Evolutionary conservation across 2,329 filamentous ascomycete genomes (phyloP).

Genomic region (Neurospora sp.): DNA sequence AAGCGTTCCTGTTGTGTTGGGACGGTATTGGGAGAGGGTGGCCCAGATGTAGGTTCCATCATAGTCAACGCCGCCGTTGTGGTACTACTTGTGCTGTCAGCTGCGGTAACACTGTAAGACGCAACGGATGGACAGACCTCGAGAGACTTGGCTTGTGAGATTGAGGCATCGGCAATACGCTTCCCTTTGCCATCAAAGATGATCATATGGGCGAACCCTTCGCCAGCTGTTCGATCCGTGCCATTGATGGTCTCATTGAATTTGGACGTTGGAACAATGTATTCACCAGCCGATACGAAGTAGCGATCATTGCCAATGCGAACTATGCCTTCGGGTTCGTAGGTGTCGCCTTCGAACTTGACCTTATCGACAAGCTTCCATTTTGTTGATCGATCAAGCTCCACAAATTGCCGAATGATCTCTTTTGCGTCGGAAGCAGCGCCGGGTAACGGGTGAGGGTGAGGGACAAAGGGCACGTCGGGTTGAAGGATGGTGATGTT

Average conservation of each 20-base stretch:
- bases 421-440: constrained; percentile 24
- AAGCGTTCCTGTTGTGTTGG: constrained; percentile 35
- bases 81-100: constrained; percentile 24
- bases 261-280: constrained; percentile 28
- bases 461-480: constrained; percentile 22
- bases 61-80: constrained; percentile 39
- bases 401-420: constrained; percentile 27
- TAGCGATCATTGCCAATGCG: constrained; percentile 32
- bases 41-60: constrained; percentile 38
- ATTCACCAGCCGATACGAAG: constrained; percentile 35
- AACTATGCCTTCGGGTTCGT: constrained; percentile 40
- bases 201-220: constrained; percentile 35
- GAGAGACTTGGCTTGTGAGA: constrained; percentile 27
- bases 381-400: constrained; percentile 27
- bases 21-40: constrained; percentile 36
- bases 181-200: constrained; percentile 33
- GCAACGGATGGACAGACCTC: constrained; percentile 12
- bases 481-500: constrained; percentile 26
- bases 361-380: constrained; percentile 34
- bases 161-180: constrained; percentile 33
- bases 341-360: constrained; percentile 33
- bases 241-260: constrained; percentile 38
- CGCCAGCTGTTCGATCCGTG: constrained; percentile 36
- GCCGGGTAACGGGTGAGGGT: constrained; percentile 26
- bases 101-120: neutral